These are phyloP conservation scores for Candida hungchunana DNA, from an alignment of 805 yeast species.

Conservation along the genomic window DNA sequence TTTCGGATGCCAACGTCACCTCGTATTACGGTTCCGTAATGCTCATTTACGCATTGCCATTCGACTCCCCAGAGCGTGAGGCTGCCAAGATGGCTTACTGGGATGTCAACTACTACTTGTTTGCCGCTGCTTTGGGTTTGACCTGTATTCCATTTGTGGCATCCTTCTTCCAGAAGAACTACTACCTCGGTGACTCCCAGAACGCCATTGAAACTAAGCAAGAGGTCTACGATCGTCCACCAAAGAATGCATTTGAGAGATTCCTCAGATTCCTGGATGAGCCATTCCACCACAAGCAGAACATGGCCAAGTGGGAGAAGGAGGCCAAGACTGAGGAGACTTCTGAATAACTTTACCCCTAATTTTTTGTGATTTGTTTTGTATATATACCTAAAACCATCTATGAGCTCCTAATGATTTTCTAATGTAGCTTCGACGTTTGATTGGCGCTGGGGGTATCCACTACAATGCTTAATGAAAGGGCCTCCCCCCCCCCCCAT, in stretches of 20 bases:
- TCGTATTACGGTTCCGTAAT: slow-evolving; percentile 25
- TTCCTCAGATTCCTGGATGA: slow-evolving; percentile 8
- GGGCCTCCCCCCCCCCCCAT: no score
- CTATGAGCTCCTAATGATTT: no score
- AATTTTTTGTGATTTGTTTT: no score
- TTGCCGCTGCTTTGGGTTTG: slow-evolving; percentile 29
- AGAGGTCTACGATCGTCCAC: slow-evolving; percentile 3
- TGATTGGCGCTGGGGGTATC: no score
- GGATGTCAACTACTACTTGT: slow-evolving; percentile 28
- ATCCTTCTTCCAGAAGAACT: slow-evolving; percentile 32
- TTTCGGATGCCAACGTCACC: slow-evolving; percentile 21
- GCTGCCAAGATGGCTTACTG: slow-evolving; percentile 33
- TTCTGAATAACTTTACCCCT: no score
- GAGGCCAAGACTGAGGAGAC: not conserved
- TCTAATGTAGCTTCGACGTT: no score
- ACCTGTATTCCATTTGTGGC: slow-evolving; percentile 29
- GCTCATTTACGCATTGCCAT: slow-evolving; percentile 24
- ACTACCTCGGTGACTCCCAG: slow-evolving; percentile 33
- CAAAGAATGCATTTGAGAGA: slow-evolving; percentile 5
- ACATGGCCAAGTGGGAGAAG: slow-evolving; percentile 10
- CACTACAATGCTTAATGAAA: no score
- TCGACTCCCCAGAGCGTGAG: slow-evolving; percentile 27
- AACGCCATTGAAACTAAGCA: slow-evolving; percentile 30
- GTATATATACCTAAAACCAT: no score
- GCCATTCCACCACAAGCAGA: slow-evolving; percentile 12